These are phyloP conservation scores for Yarrowia porcina DNA, from an alignment of 805 yeast genomes.

Conservation along the genomic window DNA sequence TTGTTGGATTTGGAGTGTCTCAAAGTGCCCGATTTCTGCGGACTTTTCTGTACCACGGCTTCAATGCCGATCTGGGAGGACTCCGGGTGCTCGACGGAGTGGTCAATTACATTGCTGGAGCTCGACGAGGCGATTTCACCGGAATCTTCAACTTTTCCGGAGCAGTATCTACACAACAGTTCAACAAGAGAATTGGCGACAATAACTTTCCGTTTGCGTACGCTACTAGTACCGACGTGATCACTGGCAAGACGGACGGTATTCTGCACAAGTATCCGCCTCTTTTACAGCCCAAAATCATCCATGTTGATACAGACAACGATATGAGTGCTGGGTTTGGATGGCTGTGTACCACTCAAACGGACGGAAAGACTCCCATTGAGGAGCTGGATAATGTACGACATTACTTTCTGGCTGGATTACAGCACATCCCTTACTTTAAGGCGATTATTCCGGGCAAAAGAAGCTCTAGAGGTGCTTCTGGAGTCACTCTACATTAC, in stretches of 20 bases:
- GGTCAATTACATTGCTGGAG: conserved; percentile 22
- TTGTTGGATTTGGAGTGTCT: conserved; percentile 6
- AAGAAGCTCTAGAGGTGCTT: background rate
- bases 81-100: conserved; percentile 17
- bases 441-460: background rate
- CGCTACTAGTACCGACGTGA: background rate
- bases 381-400: conserved; percentile 10
- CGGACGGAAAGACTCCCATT: conserved; percentile 9
- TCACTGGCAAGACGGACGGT: background rate
- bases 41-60: conserved; percentile 15
- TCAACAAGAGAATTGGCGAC: conserved; percentile 23
- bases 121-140: conserved; percentile 16
- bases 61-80: conserved; percentile 1
- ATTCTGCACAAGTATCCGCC: background rate
- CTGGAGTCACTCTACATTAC: conserved; percentile 15
- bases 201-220: conserved; percentile 20
- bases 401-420: conserved; percentile 17
- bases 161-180: conserved; percentile 21
- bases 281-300: conserved; percentile 19
- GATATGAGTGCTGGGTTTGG: conserved; percentile 19
- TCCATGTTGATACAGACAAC: conserved; percentile 24
- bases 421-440: conserved; percentile 11
- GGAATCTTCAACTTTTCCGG: background rate
- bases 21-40: conserved; percentile 23
- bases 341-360: conserved; percentile 11